These are phyloP conservation scores for Crucibulum laeve DNA, from an alignment of 768 basidiomycete species.

Conservation along the genomic window DNA sequence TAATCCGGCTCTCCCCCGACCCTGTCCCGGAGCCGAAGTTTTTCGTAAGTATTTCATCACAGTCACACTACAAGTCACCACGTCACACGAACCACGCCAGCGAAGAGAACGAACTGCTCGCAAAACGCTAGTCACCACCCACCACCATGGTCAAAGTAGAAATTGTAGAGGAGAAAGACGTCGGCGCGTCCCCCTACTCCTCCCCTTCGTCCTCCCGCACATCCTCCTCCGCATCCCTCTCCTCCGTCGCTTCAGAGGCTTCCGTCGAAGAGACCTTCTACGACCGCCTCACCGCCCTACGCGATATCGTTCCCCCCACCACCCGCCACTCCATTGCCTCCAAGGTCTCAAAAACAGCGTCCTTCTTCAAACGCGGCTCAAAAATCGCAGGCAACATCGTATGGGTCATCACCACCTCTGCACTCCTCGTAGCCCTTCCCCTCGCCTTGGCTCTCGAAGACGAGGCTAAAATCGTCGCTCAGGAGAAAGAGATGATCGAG, in stretches of 20 bases:
- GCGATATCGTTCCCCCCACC: conserved; percentile 92
- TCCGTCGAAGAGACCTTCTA: conserved; percentile 77
- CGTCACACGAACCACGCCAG: too few species aligned
- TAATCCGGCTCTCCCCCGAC: too few species aligned
- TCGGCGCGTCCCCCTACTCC: conserved; percentile 63
- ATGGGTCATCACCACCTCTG: conserved; percentile 94
- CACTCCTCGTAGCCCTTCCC: conserved; percentile 89
- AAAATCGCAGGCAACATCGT: conserved; percentile 83
- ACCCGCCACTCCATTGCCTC: conserved; percentile 76
- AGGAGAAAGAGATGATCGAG: conserved; percentile 91
- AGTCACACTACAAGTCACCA: too few species aligned
- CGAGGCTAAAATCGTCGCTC: conserved; percentile 89
- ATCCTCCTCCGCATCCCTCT: conserved; percentile 68
- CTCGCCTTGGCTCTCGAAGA: conserved; percentile 92
- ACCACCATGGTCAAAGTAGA: conserved; percentile 87
- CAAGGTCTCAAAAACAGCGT: conserved; percentile 53
- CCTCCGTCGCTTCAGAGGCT: conserved; percentile 70
- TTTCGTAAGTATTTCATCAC: too few species aligned
- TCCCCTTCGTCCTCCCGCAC: conserved; percentile 73
- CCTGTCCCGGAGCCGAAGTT: too few species aligned
- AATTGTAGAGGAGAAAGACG: conserved; percentile 82
- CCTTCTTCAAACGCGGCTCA: conserved; percentile 61
- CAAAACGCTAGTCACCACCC: conserved; percentile 13
- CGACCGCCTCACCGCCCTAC: conserved; percentile 87
- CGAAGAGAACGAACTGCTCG: too few species aligned